Conservation (phyloP, 257 asterid genomes). For the Anisodus tanguticus region DNA sequence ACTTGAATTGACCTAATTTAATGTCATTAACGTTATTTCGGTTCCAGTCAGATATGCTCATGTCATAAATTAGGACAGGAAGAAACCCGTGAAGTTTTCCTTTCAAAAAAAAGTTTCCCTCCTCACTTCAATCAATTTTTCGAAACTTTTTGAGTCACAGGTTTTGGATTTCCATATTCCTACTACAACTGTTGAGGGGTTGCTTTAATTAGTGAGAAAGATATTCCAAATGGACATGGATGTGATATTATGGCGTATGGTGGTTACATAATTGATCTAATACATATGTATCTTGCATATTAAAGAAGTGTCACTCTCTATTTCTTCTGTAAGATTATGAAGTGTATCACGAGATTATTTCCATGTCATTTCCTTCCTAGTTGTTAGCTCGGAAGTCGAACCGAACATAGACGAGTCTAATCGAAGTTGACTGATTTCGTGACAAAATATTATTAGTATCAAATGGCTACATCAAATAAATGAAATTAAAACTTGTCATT, state of each 20-base stretch:
- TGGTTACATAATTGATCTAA: neutral
- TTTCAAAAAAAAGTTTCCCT: neutral
- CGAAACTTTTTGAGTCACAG: neutral
- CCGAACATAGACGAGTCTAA: neutral
- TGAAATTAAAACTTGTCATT: neutral
- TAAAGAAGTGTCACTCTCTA: slow-evolving; percentile 19
- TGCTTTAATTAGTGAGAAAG: slow-evolving; percentile 18
- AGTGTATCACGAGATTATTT: neutral
- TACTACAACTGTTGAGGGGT: neutral
- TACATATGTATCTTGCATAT: neutral
- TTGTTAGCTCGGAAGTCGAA: neutral
- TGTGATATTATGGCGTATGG: neutral
- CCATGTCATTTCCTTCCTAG: neutral
- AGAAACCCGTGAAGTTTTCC: no score
- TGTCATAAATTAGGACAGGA: no score
- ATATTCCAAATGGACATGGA: neutral
- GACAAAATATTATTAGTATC: neutral
- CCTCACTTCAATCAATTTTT: neutral
- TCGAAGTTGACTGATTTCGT: neutral
- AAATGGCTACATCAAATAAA: neutral
- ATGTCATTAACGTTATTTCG: no score
- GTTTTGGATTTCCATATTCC: neutral
- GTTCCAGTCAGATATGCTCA: no score
- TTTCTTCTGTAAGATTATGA: slow-evolving; percentile 15
- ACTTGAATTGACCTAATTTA: no score